Evolutionary conservation across 1,284 basidiomycete species (phyloP), one percentile per base, ranked within the genome.

Genomic region (Pisolithus thermaeus): DNA sequence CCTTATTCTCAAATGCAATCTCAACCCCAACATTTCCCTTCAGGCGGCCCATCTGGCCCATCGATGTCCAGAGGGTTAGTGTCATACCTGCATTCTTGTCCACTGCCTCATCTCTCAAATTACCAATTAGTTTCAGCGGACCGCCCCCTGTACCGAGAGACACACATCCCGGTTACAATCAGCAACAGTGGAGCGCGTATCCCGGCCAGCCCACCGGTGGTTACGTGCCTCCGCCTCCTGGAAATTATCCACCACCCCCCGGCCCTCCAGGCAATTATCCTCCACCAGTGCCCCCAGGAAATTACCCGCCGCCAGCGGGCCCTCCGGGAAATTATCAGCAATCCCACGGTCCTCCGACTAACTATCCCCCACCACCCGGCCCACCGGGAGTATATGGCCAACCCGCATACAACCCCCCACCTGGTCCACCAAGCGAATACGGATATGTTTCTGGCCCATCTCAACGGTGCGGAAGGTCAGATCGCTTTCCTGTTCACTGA

Each of bases 151-250:
- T 58, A 16, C 51, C 59, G 27, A 58, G 58, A 51, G 56, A 57
- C 38, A 60, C 54, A 37, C 71, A 73, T 55, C 74, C 73, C 36
- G 71, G 69, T 16, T 69, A 73, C 37, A 65, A 68, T 20, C 64
- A 70, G 41, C 68, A 70, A 25, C 53, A 61, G 38, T 55, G 59
- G 5, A 62, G 66, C 48, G 70, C 68, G 40, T 72, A 72, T 53
- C 68, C 70, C 32, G 68, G 70, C n/a, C 72, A 72, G 53, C 61
- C 68, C 49, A 70, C 74, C 50, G 28, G 44, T 7, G 47, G 41
- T 12, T 38, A 50, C 20, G 27, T 50, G 28, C 50, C 58, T 7
- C 25, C 48, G 2, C n/a, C n/a, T n/a, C 67, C 73, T 39, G 51
- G 44, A 38, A 53, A 53, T 49, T 49, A 64, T 40, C 43, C 30